phyloP scores from a whole-genome alignment of 176 grass and related monocot species.

The Triticum timopheevii region DNA sequence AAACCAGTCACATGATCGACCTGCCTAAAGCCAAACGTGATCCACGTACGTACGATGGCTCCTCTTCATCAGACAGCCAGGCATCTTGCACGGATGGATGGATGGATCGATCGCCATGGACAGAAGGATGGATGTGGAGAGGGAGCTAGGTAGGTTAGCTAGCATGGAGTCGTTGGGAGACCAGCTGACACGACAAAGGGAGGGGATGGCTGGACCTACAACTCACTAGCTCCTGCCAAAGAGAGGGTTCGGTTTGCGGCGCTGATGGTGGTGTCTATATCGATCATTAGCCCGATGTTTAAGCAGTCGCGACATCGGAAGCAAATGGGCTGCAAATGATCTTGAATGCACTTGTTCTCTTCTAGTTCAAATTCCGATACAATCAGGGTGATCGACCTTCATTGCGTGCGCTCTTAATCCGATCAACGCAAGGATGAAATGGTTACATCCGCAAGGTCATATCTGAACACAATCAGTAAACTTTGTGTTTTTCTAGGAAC shows the following conservation, averaged over 20 bases:
- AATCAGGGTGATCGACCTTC: too few species aligned
- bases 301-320: neutral
- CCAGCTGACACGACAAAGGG: neutral
- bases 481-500: too few species aligned
- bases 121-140: neutral
- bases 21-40: constrained; percentile 22
- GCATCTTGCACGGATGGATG: neutral
- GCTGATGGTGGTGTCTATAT: neutral
- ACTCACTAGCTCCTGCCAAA: constrained; percentile 35
- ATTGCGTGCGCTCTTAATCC: too few species aligned
- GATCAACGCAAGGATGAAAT: too few species aligned
- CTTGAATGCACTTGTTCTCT: neutral
- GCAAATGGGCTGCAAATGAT: too few species aligned
- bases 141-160: too few species aligned
- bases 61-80: neutral
- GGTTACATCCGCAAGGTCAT: too few species aligned
- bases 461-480: too few species aligned
- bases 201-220: constrained; percentile 6
- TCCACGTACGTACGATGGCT: neutral
- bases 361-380: too few species aligned
- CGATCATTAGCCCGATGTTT: neutral
- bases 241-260: neutral
- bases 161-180: constrained; percentile 39
- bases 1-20: constrained; percentile 33
- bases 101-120: neutral